Conservation (phyloP, 345 rosid genomes). For the Salix arbutifolia region DNA sequence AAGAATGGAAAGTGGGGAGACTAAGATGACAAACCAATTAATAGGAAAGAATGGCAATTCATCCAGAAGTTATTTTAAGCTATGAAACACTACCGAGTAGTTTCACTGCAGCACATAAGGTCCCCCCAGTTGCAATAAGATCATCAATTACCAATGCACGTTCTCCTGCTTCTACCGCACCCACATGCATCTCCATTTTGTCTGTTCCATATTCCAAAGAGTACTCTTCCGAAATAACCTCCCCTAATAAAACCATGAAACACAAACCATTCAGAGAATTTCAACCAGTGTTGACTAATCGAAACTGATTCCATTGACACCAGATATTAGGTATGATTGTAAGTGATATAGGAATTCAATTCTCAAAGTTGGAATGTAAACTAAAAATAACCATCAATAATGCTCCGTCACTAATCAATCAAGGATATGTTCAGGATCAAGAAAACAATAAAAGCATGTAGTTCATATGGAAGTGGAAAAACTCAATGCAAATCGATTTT, state of each 20-base stretch:
- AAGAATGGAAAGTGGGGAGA: no score
- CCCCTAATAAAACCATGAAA: conserved; percentile 44
- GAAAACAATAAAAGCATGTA: not conserved
- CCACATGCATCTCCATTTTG: conserved; percentile 93
- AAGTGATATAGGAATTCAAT: not conserved
- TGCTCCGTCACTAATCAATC: not conserved
- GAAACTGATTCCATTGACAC: not conserved
- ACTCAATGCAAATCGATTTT: not conserved
- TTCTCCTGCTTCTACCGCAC: conserved; percentile 89
- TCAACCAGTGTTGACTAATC: not conserved
- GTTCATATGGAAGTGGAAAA: not conserved
- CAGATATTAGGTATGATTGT: not conserved
- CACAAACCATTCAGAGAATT: conserved; percentile 2
- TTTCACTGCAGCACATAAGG: conserved; percentile 81
- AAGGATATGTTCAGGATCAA: not conserved
- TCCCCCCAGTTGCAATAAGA: conserved; percentile 97
- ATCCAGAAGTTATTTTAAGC: not conserved
- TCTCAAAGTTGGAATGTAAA: not conserved
- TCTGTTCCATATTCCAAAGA: conserved; percentile 96
- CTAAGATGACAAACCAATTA: no score
- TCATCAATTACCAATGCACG: conserved; percentile 84
- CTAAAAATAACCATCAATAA: not conserved
- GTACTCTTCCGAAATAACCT: conserved; percentile 86
- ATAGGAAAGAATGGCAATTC: not conserved
- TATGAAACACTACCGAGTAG: conserved; percentile 63